Base-by-base conservation (phyloP, 2,329 filamentous ascomycete genomes). In the Exophiala dermatitidis region DNA sequence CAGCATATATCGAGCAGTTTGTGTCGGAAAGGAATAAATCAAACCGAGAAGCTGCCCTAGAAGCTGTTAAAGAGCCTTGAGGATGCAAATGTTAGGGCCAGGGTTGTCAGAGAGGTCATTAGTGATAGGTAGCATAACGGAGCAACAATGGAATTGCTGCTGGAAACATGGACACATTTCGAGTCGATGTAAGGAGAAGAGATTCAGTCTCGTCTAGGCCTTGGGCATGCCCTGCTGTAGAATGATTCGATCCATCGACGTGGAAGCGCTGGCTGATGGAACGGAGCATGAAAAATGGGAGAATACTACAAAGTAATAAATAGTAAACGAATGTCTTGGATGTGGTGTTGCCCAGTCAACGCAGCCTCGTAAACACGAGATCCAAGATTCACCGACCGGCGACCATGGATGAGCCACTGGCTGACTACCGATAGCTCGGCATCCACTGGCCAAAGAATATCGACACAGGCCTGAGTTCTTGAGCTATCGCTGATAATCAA, bases 1-100 rank as follows among this genome's bases (percentile, higher is more conserved):
- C 88, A 5, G 74, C 69, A 56, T 82, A 90, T 69, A 70, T 91
- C 50, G 69, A 64, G 46, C 71, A 70, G 3, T 83, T 77, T 66
- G 70, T 80, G 45, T 69, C 74, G 46, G 69, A 71, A 50, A 71
- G 69, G 59, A 81, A 79, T 64, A 61, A 64, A 1, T 34, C 32
- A n/a, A 62, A 57, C 41, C 50, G 46, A 12, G 31, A 57, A 12
- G 29, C 46, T 26, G 55, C 60, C 28, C 46, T 57, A 8, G 47
- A 60, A 10, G 60, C 60, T 10, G 55, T 52, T 5, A 60, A 59
- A 9, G 60, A 62, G 44, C 52, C 53, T 7, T 58, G 43, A 52
- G 26, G 34, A 9, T 10, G 29, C 10, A 42, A 7, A 10, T 31
- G 37, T 2, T 28, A 28, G 28, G 19, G 5, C 3, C 7, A 28